Evolutionary conservation across 257 asterid species (phyloP), one percentile per base, ranked within the genome.

Genomic region (Cordia subcordata): DNA sequence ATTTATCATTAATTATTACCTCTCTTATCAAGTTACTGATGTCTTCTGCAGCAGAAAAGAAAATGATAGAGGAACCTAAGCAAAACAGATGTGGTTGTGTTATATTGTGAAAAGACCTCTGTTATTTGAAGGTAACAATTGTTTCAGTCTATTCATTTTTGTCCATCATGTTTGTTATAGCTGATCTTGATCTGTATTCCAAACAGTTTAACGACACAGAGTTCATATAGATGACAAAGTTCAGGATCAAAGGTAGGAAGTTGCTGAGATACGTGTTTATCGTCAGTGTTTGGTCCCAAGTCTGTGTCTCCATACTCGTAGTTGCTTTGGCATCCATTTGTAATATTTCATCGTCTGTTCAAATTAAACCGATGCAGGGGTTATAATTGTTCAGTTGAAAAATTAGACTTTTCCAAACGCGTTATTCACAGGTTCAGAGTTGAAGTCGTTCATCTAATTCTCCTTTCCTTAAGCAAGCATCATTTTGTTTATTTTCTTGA

Each of bases 31-130:
- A 16, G 37, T 50, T 59, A 60, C 42, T 53, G 18, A 42, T 60
- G 65, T 58, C 54, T 35, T 63, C 58, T 52, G 19, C 8, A 66
- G 63, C 92, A 84, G 97, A 84, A 57, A 82, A 69, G 81, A 81
- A 81, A 68, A 40, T 64, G 64, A 33, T 63, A 6, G 66, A 52
- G 46, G 84, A 86, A 65, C 44, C 69, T 33, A 72, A 81, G 72
- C 89, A 75, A 73, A 79, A 73, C 66, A 83, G 59, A 64, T 89
- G 97, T 65, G 71, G 75, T n/a, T 89, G 97, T 57, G 72, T 79
- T 64, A 86, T 86, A 74, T 74, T 86, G 76, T 89, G 85, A 89
- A 65, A 53, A 37, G 68, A 71, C 60, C 74, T 66, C 63, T 50
- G 70, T 20, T 44, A 60, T 62, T 68, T 63, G 49, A 60, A 58